A percentile compares a stretch with the other conserved stretches of the same genome.
These are phyloP conservation scores for Erythrobasidium hasegawianum DNA, from an alignment of 1,284 basidiomycete species.

Conservation along the genomic window DNA sequence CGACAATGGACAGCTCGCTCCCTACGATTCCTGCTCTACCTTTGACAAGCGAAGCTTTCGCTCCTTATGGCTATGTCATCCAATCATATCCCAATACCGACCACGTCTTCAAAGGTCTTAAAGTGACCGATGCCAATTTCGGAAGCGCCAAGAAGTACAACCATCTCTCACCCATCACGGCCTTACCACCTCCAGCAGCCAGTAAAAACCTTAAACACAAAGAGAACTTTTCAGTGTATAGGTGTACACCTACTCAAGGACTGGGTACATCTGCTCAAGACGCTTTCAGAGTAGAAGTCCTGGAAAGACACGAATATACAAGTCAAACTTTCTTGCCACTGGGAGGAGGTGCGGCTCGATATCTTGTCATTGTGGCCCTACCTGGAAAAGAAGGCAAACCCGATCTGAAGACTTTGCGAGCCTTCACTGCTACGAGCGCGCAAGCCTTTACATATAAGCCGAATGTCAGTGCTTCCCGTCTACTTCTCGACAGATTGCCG, in stretches of 20 bases:
- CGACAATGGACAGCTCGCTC: no score
- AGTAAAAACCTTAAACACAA: slow-evolving; percentile 1
- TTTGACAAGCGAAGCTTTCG: slow-evolving; percentile 75
- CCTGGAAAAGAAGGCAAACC: slow-evolving; percentile 71
- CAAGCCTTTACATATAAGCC: slow-evolving; percentile 80
- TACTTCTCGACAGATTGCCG: no score
- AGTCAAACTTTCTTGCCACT: slow-evolving; percentile 81
- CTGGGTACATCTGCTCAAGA: slow-evolving; percentile 48
- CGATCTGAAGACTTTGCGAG: slow-evolving; percentile 66
- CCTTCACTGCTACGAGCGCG: slow-evolving; percentile 69
- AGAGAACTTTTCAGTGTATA: slow-evolving; percentile 27
- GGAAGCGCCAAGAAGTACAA: slow-evolving; percentile 87
- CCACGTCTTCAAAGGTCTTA: slow-evolving; percentile 62
- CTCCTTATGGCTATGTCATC: slow-evolving; percentile 76
- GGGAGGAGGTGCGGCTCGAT: slow-evolving; percentile 56
- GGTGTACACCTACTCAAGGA: slow-evolving; percentile 43
- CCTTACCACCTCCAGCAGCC: slow-evolving; percentile 9
- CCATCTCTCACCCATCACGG: slow-evolving; percentile 64
- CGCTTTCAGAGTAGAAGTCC: slow-evolving; percentile 53
- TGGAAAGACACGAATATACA: slow-evolving; percentile 63
- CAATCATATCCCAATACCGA: slow-evolving; percentile 70
- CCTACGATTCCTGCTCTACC: slow-evolving; percentile 64
- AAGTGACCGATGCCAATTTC: slow-evolving; percentile 75
- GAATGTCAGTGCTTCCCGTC: slow-evolving; percentile 52
- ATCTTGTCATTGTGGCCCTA: slow-evolving; percentile 76